Base-by-base conservation (phyloP, 2,329 filamentous ascomycete species). In the Colletotrichum sp. region DNA sequence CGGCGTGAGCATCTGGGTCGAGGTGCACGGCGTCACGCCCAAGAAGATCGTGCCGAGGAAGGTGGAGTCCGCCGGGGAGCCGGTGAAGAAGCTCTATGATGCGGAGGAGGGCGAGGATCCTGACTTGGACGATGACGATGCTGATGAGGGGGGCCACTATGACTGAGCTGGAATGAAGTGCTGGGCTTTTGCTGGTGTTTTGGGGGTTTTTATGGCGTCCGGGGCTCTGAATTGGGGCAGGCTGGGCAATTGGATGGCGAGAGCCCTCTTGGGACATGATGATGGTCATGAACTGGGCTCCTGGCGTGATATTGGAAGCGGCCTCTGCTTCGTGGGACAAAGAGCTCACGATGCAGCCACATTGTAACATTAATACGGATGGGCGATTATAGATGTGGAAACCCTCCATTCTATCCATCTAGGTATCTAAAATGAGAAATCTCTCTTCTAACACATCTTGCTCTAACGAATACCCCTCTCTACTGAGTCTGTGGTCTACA, bases 1-100 rank as follows among this genome's bases (percentile, higher is more conserved):
- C 26, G 84, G 84, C 6, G 78, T 79, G 56, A 77, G 82, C 12
- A 84, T 82, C 69, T 85, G 84, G 84, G 84, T 85, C 34, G 84
- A 85, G 80, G 74, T 78, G 52, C 84, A 85, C 67, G 76, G 71
- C 16, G 80, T 85, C 24, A 78, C 70, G 70, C 79, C 80, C 6
- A 77, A 75, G 48, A 71, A 74, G 38, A 65, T 80, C 3, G 36
- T 79, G 62, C 64, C 60, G 21, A 21, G 65, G 38, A 48, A 52
- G 65, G 21, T 76, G 66, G 28, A 36, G 36, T 56, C 77, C 24
- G 76, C 72, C 8, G 70, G 15, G 15, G 32, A 62, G 67, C 70
- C 67, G 55, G 61, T 75, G 26, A 70, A 78, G 76, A 83, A 83
- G 76, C 77, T 83, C 21, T 83, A 83, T 68, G 81, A 83, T 77